A percentile compares a stretch with the other conserved stretches of the same genome.
These are phyloP conservation scores for Candida qinlingensis DNA, from an alignment of 805 yeast genomes.

Conservation along the genomic window DNA sequence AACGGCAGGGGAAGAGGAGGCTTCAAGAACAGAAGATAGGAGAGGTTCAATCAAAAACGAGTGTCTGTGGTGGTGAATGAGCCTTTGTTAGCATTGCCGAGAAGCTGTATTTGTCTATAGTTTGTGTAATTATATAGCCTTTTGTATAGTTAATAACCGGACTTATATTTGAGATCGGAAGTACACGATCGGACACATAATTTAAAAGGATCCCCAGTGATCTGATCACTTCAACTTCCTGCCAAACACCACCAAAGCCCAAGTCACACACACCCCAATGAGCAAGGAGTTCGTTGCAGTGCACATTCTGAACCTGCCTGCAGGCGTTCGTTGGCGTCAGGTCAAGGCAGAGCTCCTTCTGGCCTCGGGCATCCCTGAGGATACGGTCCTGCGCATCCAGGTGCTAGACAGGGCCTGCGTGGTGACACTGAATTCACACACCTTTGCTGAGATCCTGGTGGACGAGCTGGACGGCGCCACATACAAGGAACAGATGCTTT, in stretches of 20 bases:
- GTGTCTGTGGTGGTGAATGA: no score
- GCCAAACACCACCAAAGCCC: not conserved
- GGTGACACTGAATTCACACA: constrained; percentile 10
- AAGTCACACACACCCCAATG: not conserved
- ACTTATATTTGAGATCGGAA: no score
- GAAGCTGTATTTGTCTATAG: no score
- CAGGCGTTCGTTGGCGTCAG: constrained; percentile 18
- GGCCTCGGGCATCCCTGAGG: constrained; percentile 15
- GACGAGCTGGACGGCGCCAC: constrained; percentile 15
- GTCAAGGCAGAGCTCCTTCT: constrained; percentile 16
- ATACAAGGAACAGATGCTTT: constrained; percentile 14
- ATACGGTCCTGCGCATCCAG: constrained; percentile 19
- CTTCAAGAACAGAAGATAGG: constrained; percentile 2
- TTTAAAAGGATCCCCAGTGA: no score
- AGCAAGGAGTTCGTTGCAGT: constrained; percentile 8
- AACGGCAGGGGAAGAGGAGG: constrained; percentile 6
- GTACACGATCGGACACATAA: no score
- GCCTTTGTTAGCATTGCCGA: no score
- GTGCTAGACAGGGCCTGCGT: constrained; percentile 10
- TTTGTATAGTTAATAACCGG: no score
- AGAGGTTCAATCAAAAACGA: not conserved
- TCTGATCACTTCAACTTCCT: not conserved
- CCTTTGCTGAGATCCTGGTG: constrained; percentile 5
- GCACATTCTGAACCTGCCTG: constrained; percentile 19
- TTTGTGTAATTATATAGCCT: no score